Evolutionary conservation across 805 yeast genomes (phyloP), one percentile per base, ranked within the genome.

Genomic region (Metschnikowia noctiluminum): DNA sequence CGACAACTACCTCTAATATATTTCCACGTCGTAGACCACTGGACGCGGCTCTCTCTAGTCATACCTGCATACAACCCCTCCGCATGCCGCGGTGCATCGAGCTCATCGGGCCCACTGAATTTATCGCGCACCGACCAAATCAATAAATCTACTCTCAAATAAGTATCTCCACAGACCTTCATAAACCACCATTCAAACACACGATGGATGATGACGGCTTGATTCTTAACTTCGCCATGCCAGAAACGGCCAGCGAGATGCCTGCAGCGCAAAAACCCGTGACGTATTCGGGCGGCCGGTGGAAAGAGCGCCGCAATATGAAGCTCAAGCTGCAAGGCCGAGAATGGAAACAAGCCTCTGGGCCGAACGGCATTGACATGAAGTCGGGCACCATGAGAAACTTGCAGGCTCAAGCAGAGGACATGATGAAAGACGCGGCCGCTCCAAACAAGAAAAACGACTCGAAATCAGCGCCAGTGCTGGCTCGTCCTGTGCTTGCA

Each of bases 281-380:
- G 35, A 34, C 36, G 26, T 45, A 41, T 35, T 38, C 45, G 36
- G 50, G 50, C 14, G 96, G 95, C 13, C 78, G 77, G 54, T 89
- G 96, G 96, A 84, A 79, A 58, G 95, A 89, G 49, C 77, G 96
- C 53, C 72, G 94, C 57, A 81, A 79, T 61, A 69, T 80, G 50
- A 82, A 80, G 59, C 71, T 78, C 58, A 64, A 75, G 46, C 61
- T 73, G 35, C 71, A 71, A 55, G 85, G 82, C 28, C 71, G 79
- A 56, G 67, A 64, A 6, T 56, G 66, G 44, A 59, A 48, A 39
- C 58, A 60, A 3, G 58, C 62, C 9, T 55, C 69, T 12, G 70
- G 74, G 1, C 73, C 69, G 10, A 72, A 72, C 51, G 53, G 55
- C 41, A 63, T 63, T 15, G 52, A 55, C 5, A 60, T 64, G 26